Evolutionary conservation across 2,329 filamentous ascomycete species (phyloP).

Genomic region (Hymenoscyphus albidus): DNA sequence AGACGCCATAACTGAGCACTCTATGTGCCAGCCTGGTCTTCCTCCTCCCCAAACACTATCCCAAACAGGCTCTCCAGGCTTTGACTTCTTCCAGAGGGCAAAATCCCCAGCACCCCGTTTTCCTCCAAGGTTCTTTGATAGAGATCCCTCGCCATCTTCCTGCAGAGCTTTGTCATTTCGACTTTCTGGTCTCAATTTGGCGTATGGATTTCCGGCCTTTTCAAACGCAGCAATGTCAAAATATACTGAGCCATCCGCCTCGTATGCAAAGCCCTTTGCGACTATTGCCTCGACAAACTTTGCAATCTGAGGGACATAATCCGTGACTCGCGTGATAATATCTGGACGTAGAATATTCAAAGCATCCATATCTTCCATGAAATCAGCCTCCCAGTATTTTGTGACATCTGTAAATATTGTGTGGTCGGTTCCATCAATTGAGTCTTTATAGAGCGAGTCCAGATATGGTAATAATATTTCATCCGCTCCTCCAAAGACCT

Average conservation of each 20-base stretch:
- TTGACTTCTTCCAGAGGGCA: conserved; percentile 89
- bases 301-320: conserved; percentile 85
- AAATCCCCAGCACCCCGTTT: conserved; percentile 83
- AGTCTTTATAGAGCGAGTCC: conserved; percentile 63
- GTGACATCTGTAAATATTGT: conserved; percentile 84
- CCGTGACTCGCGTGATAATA: conserved; percentile 82
- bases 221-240: conserved; percentile 90
- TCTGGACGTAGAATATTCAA: conserved; percentile 83
- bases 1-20: conserved; percentile 94
- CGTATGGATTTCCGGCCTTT: conserved; percentile 77
- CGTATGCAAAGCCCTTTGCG: conserved; percentile 81
- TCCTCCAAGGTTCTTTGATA: conserved; percentile 56
- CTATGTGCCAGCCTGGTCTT: conserved; percentile 93
- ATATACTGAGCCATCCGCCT: conserved; percentile 81
- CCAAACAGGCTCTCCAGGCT: conserved; percentile 90
- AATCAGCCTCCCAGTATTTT: conserved; percentile 79
- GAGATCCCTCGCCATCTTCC: conserved; percentile 84
- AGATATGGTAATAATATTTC: conserved; percentile 78
- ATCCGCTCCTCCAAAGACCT: conserved; percentile 53
- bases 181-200: conserved; percentile 79
- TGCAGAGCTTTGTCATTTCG: conserved; percentile 77
- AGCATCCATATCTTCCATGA: conserved; percentile 81
- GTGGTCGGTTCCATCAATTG: conserved; percentile 58
- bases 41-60: conserved; percentile 82
- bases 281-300: conserved; percentile 68